Base-by-base conservation (phyloP, 148 eudicot genomes). In the Amaranthus hypochondriacus region DNA sequence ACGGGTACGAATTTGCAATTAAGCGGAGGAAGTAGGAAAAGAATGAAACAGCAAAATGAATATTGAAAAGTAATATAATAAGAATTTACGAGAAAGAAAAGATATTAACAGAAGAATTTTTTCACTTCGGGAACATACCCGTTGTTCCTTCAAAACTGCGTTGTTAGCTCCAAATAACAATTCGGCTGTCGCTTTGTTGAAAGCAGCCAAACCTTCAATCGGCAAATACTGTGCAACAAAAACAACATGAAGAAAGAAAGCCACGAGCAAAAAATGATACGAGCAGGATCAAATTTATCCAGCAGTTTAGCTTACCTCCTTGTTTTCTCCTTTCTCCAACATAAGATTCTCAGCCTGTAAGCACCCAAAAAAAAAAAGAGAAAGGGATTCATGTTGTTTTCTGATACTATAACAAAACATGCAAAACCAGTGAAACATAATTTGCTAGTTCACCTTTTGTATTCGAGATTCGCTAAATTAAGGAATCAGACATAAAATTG, bases 161-260 rank as follows among this genome's bases (percentile, higher is more conserved):
- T 81, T 92, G 67, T 85, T 93, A 69, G 93, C 97, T 80, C 98
- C 98, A 85, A 95, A 90, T 74, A 95, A 79, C 77, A 95, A 71
- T 77, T 95, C 97, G 42, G 92, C 98, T 13, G 98, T 95, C 54
- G 63, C 96, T 85, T 92, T 92, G 81, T 92, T 95, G 77, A 95
- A 95, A 59, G 96, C 92, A 80, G 96, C 96, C 90, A 95, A 82
- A 62, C 98, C 98, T 84, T 95, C 98, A 65, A 95, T 95, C 59
- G 98, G 93, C 66, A 95, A 89, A 86, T 95, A 95, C 98, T 95
- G 82, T 47, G 72, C 78, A 81, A 14, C 2, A 64, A 83, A 72
- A 64, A 12, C 47, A 67, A 68, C 62, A 61, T 46, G 15, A 62
- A 42, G 44, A 73, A 77, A 77, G 74, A 69, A 77, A 77, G 66